Base-by-base conservation (phyloP, 2,329 filamentous ascomycete species). In the Thielaviopsis populi region DNA sequence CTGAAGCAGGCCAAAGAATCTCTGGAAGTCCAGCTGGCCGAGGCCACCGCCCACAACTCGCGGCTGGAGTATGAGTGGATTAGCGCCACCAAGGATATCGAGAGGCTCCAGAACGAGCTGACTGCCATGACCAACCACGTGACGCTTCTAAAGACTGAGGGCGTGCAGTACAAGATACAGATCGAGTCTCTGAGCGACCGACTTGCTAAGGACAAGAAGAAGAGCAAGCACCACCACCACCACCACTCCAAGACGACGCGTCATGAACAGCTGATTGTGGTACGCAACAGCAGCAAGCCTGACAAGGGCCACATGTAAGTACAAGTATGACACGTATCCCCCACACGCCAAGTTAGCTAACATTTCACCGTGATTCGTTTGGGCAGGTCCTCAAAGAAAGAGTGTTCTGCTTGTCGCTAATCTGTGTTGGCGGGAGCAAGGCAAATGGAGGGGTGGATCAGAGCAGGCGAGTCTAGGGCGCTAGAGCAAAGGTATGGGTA, bases 401-500 rank as follows among this genome's bases (percentile, higher is more conserved):
- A 66, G 33, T 64, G 62, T 62, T 66, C 65, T 43, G 53, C 24
- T 61, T 24, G 64, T 63, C 61, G 82, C 82, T 56, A 22, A 56
- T 17, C 4, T 10, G 27, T 17, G 30, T 24, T 11, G 3, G 27
- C 15, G 15, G 53, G 15, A 56, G 53, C n/a, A 37, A 37, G 17
- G 1, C 53, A 11, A 56, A 56, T 5, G 53, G 53, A 10, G 30
- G 15, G 2, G 30, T 7, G 13, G 5, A 11, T 19, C 27, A 22
- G 46, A 27, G 13, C 46, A 50, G 46, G 46, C 22, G 19, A n/a
- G 46, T 10, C n/a, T 10, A 27, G 50, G 50, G 50, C 24, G 19
- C 19, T 54, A 33, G 50, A 54, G 30, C n/a, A 33, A 7, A 33
- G 30, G 30, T 33, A 33, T 3, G 30, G 7, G 30, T 3, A 33